These are phyloP conservation scores for Fusarium pseudograminearum DNA, from an alignment of 2,329 filamentous ascomycete species.

Conservation along the genomic window DNA sequence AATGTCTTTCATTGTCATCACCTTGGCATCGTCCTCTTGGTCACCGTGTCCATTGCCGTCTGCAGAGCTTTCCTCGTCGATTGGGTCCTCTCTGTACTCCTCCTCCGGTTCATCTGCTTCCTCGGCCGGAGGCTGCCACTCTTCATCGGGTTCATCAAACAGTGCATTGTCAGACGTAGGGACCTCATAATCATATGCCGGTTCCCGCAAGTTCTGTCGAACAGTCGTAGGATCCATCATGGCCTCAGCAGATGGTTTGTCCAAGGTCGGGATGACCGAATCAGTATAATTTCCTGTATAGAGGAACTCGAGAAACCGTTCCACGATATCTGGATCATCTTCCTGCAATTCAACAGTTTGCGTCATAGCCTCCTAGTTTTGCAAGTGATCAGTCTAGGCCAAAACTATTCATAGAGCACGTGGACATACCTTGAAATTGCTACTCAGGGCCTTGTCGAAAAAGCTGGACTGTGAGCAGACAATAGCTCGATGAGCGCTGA, in stretches of 20 bases:
- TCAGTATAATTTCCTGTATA: slow-evolving; percentile 44
- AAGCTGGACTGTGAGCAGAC: slow-evolving; percentile 54
- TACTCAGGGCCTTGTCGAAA: slow-evolving; percentile 45
- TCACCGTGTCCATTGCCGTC: not conserved
- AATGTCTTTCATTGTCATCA: not conserved
- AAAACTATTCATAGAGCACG: not conserved
- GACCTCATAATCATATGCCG: not conserved
- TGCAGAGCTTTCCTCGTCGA: not conserved
- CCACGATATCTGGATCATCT: slow-evolving; percentile 47
- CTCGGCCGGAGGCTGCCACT: not conserved
- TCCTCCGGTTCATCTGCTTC: slow-evolving; percentile 13
- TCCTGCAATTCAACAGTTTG: slow-evolving; percentile 45
- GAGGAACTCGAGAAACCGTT: slow-evolving; percentile 49
- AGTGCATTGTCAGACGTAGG: not conserved
- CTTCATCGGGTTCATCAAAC: not conserved
- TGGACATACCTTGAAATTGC: slow-evolving; percentile 44
- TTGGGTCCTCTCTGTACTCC: slow-evolving; percentile 11
- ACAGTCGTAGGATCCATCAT: slow-evolving; percentile 1
- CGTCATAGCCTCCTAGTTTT: slow-evolving; percentile 33
- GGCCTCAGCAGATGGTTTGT: not conserved
- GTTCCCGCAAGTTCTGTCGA: not conserved
- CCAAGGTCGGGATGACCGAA: not conserved
- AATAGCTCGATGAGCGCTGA: slow-evolving; percentile 51
- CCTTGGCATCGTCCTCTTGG: not conserved
- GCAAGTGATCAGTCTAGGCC: not conserved